These are phyloP conservation scores for Trichothecium roseum DNA, from an alignment of 2,329 filamentous ascomycete species.

Conservation along the genomic window DNA sequence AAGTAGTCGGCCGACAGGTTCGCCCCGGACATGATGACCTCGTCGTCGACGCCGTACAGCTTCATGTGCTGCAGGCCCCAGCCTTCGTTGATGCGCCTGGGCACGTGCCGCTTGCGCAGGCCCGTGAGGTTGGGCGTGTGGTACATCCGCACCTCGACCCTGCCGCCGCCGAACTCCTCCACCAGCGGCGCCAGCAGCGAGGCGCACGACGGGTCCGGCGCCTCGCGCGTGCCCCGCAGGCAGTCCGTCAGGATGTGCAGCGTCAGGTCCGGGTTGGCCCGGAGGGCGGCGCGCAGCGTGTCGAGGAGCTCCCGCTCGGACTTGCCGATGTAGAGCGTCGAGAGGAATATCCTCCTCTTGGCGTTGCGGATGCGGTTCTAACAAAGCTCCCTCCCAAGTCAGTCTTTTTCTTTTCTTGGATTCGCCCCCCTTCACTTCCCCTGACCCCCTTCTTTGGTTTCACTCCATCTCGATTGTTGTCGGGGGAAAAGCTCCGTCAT, in stretches of 20 bases:
- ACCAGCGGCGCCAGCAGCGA: conserved; percentile 81
- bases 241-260: conserved; percentile 89
- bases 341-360: conserved; percentile 73
- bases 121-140: conserved; percentile 95
- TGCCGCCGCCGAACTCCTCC: conserved; percentile 67
- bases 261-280: conserved; percentile 62
- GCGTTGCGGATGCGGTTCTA: conserved; percentile 69
- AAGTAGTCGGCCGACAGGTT: conserved; percentile 94
- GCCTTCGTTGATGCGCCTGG: conserved; percentile 88
- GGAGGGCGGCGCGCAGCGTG: conserved; percentile 65
- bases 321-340: conserved; percentile 95
- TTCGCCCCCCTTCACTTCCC: no score
- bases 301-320: conserved; percentile 81
- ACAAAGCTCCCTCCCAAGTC: neutral
- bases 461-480: neutral
- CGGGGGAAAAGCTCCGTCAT: neutral
- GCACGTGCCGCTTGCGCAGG: conserved; percentile 70
- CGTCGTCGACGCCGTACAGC: conserved; percentile 89
- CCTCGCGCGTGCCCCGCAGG: conserved; percentile 82
- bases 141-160: conserved; percentile 93
- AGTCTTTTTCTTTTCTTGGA: neutral
- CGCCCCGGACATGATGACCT: conserved; percentile 88
- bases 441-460: no score
- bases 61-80: conserved; percentile 99
- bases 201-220: conserved; percentile 75